Conservation (phyloP, 2,329 filamentous ascomycete species). For the Clarireedia monteithiana region DNA sequence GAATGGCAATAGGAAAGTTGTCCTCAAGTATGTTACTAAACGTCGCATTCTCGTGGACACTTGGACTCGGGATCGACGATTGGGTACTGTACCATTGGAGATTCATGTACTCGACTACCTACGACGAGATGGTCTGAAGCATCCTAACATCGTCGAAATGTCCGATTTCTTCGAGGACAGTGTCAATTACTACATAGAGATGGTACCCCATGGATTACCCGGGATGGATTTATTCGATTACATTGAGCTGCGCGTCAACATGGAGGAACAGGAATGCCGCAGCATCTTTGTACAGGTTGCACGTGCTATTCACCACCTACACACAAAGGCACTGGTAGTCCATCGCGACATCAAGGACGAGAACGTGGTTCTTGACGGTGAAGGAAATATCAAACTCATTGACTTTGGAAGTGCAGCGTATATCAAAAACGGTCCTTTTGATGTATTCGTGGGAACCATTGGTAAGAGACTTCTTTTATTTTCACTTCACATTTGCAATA, state of each 20-base stretch:
- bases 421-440: slow-evolving; percentile 96
- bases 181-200: slow-evolving; percentile 97
- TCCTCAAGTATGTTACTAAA: slow-evolving; percentile 97
- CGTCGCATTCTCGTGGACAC: slow-evolving; percentile 94
- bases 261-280: slow-evolving; percentile 89
- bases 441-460: slow-evolving; percentile 97
- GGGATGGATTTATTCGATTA: slow-evolving; percentile 99
- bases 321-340: slow-evolving; percentile 83
- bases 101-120: slow-evolving; percentile 96
- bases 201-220: slow-evolving; percentile 87
- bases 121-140: slow-evolving; percentile 59
- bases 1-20: slow-evolving; percentile 68
- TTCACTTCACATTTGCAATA: not conserved
- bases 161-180: slow-evolving; percentile 71
- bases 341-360: slow-evolving; percentile 99
- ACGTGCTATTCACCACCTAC: slow-evolving; percentile 80
- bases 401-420: slow-evolving; percentile 98
- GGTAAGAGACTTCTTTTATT: slow-evolving; percentile 47
- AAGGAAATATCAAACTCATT: slow-evolving; percentile 92
- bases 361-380: slow-evolving; percentile 92
- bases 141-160: slow-evolving; percentile 68
- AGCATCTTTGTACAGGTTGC: slow-evolving; percentile 95
- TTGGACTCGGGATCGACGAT: slow-evolving; percentile 87
- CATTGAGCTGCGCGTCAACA: slow-evolving; percentile 90
- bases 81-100: slow-evolving; percentile 92